phyloP scores from a whole-genome alignment of 2,329 filamentous ascomycete species.

The Daldinia eschscholtzii region DNA sequence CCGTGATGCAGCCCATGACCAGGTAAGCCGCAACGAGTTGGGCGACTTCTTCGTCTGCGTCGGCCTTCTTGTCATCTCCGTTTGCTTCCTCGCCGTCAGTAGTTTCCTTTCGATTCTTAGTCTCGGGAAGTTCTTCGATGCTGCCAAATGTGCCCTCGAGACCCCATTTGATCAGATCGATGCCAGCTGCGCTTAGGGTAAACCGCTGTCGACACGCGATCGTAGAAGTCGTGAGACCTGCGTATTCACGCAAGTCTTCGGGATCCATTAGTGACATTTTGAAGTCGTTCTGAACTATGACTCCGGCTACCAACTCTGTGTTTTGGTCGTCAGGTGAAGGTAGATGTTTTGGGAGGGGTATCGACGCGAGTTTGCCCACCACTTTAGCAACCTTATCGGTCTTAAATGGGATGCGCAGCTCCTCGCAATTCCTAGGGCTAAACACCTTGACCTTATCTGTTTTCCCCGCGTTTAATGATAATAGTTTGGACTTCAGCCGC shows the following conservation, averaged over 20 bases:
- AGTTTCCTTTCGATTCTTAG: slow-evolving; percentile 58
- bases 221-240: slow-evolving; percentile 94
- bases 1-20: slow-evolving; percentile 90
- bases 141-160: slow-evolving; percentile 93
- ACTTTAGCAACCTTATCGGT: slow-evolving; percentile 96
- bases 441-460: slow-evolving; percentile 88
- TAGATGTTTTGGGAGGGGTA: slow-evolving; percentile 72
- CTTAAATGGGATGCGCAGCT: slow-evolving; percentile 93
- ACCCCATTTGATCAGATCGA: slow-evolving; percentile 93
- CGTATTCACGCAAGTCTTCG: slow-evolving; percentile 94
- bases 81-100: slow-evolving; percentile 52
- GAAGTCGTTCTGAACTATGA: slow-evolving; percentile 97
- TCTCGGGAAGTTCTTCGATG: slow-evolving; percentile 76
- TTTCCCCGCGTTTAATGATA: slow-evolving; percentile 90
- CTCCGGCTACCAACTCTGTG: slow-evolving; percentile 79
- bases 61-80: slow-evolving; percentile 59
- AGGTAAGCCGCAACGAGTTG: slow-evolving; percentile 69
- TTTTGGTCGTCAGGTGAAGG: slow-evolving; percentile 50
- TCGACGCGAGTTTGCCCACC: slow-evolving; percentile 89
- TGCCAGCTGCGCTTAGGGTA: slow-evolving; percentile 86
- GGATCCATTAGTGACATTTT: slow-evolving; percentile 97
- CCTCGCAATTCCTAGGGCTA: slow-evolving; percentile 94
- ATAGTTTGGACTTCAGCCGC: slow-evolving; percentile 91
- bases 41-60: slow-evolving; percentile 74
- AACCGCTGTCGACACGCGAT: slow-evolving; percentile 94